Base-by-base conservation (phyloP, 805 yeast genomes). In the Candida xyloterini region DNA sequence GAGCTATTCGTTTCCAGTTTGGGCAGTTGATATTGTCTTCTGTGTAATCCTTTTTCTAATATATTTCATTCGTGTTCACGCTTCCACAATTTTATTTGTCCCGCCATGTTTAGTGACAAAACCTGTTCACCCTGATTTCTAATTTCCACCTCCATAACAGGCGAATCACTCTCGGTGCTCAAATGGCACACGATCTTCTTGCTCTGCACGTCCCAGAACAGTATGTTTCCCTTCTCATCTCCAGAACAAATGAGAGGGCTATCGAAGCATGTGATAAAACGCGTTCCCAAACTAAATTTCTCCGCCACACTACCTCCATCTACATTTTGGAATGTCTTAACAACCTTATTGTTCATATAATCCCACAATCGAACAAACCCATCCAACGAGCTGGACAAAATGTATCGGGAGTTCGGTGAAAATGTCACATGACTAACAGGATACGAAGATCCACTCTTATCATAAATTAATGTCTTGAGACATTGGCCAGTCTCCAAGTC, bases 401-500 rank as follows among this genome's bases (percentile, higher is more conserved):
- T 70, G 52, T 74, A 89, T 49, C 78, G 80, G 11, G 93, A 89
- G 59, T 90, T 91, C 5, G 90, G 90, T 0, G 93, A 76, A 50
- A 86, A 76, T 40, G 71, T 68, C 2, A 88, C 90, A 47, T 74
- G 71, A 15, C 86, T 75, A 5, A 91, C 82, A 0, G 98, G 96
- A 53, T 78, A 82, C 11, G 84, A 76, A 1, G 85, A 81, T 33
- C 75, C 76, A 48, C 81, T 79, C 43, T 84, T 75, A 53, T 85
- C 91, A 55, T 81, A 85, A 25, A 90, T 87, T 49, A 91, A 62
- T 0, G 98, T 93, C 56, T 90, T 86, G 50, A 91, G 67, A 66
- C 98, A 91, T 51, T 89, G 95, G 4, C 97, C 97, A 0, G 95
- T 74, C 33, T 77, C 82, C 14, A 89, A 75, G 58, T 90, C 97